These are phyloP conservation scores for Lentithecium fluviatile DNA, from an alignment of 495 filamentous ascomycete species.

Conservation along the genomic window DNA sequence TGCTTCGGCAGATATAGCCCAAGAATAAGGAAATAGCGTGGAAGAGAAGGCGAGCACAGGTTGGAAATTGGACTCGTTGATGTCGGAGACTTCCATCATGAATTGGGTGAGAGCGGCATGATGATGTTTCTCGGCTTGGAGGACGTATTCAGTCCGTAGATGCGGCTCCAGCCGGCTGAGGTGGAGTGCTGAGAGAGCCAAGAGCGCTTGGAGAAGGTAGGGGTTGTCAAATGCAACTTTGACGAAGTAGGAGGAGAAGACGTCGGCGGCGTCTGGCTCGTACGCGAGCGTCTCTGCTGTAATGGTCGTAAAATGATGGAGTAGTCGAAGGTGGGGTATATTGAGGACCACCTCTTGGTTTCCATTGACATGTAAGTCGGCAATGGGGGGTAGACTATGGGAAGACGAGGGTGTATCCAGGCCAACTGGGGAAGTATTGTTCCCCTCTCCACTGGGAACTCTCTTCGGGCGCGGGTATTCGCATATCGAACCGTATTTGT, in stretches of 20 bases:
- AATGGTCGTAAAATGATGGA: slow-evolving; percentile 23
- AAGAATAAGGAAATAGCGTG: slow-evolving; percentile 19
- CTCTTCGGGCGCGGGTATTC: slow-evolving; percentile 19
- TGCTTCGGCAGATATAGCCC: not conserved
- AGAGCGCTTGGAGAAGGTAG: slow-evolving; percentile 25
- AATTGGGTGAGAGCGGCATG: slow-evolving; percentile 19
- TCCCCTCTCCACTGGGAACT: not conserved
- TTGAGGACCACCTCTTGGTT: not conserved
- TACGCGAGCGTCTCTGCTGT: slow-evolving; percentile 9
- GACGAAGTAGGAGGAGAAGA: slow-evolving; percentile 5
- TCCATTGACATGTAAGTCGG: not conserved
- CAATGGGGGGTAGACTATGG: not conserved
- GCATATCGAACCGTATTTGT: slow-evolving; percentile 20
- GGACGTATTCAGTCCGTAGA: slow-evolving; percentile 5
- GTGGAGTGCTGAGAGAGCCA: slow-evolving; percentile 31
- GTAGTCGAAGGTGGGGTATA: slow-evolving; percentile 22
- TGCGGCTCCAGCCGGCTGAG: slow-evolving; percentile 17
- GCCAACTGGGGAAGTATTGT: not conserved
- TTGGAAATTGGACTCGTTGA: slow-evolving; percentile 21
- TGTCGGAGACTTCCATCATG: slow-evolving; percentile 8
- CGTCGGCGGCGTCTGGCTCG: slow-evolving; percentile 4
- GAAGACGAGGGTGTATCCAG: slow-evolving; percentile 20
- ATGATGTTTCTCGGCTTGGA: slow-evolving; percentile 19
- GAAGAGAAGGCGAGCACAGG: slow-evolving; percentile 22
- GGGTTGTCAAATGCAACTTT: slow-evolving; percentile 16